Conservation (phyloP, 2,329 filamentous ascomycete species). For the Penicillium hesseltinei region DNA sequence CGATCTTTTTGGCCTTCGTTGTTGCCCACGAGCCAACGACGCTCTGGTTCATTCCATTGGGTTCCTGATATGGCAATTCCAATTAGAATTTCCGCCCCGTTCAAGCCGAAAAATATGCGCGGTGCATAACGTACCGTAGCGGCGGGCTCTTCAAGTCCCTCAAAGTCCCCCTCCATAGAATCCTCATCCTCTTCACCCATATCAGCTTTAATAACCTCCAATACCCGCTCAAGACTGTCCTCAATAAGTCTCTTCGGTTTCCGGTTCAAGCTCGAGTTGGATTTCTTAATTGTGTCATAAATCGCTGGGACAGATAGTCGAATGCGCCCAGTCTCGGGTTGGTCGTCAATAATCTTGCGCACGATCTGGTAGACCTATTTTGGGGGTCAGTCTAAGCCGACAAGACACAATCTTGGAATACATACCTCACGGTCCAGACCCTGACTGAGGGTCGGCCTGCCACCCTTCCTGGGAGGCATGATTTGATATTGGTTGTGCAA, state of each 20-base stretch:
- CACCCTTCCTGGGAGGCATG: slow-evolving; percentile 43
- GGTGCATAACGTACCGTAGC: slow-evolving; percentile 33
- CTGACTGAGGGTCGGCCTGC: slow-evolving; percentile 51
- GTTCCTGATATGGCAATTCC: slow-evolving; percentile 37
- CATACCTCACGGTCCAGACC: slow-evolving; percentile 63
- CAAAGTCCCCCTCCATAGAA: slow-evolving; percentile 51
- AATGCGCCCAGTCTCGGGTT: slow-evolving; percentile 48
- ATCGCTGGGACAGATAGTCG: slow-evolving; percentile 61
- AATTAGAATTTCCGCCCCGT: neutral
- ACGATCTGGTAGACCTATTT: slow-evolving; percentile 71
- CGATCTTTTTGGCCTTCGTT: slow-evolving; percentile 36
- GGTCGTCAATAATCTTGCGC: slow-evolving; percentile 70
- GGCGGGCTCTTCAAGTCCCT: slow-evolving; percentile 45
- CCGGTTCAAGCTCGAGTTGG: slow-evolving; percentile 82
- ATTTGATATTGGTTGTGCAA: slow-evolving; percentile 14
- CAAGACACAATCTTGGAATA: slow-evolving; percentile 8
- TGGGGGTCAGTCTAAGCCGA: slow-evolving; percentile 2
- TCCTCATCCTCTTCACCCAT: slow-evolving; percentile 57
- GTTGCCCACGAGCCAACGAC: slow-evolving; percentile 60
- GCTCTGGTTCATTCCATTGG: slow-evolving; percentile 65
- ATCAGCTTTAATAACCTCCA: slow-evolving; percentile 68
- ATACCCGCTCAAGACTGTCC: slow-evolving; percentile 78
- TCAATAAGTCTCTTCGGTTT: slow-evolving; percentile 79
- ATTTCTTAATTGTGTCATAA: slow-evolving; percentile 77
- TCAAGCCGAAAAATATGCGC: neutral